Percentiles rank a stretch among this genome's conserved stretches.
These are phyloP conservation scores for Aspergillaceae sp. DNA, from an alignment of 2,329 filamentous ascomycete genomes.

Conservation along the genomic window DNA sequence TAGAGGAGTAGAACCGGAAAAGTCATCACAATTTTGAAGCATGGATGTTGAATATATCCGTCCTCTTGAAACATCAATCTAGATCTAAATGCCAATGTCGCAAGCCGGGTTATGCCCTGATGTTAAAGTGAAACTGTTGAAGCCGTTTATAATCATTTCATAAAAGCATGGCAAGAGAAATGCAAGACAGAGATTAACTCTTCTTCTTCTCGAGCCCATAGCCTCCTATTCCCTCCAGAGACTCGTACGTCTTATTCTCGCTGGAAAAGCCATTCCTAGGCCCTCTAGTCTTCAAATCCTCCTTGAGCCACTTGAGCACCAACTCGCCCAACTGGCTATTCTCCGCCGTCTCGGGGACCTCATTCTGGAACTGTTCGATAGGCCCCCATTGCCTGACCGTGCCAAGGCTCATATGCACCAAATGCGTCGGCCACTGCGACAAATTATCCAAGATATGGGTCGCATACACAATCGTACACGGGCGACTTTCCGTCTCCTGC, in stretches of 20 bases:
- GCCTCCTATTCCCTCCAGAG: constrained; percentile 51
- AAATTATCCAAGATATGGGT: constrained; percentile 96
- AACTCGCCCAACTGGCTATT: constrained; percentile 82
- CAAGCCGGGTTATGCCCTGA: constrained; percentile 15
- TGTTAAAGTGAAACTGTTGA: constrained; percentile 22
- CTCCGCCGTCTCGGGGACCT: constrained; percentile 48
- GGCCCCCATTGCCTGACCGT: constrained; percentile 77
- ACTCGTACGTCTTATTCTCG: constrained; percentile 46
- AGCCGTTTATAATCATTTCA: constrained; percentile 13
- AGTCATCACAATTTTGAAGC: constrained; percentile 2
- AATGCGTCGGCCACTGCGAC: constrained; percentile 86
- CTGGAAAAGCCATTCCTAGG: constrained; percentile 57
- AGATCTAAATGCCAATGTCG: constrained; percentile 10
- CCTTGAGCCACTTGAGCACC: constrained; percentile 76
- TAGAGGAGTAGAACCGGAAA: constrained; percentile 3
- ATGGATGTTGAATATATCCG: constrained; percentile 22
- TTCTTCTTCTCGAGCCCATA: constrained; percentile 50
- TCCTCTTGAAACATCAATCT: constrained; percentile 1
- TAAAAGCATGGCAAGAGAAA: constrained; percentile 5
- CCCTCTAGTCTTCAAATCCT: constrained; percentile 70
- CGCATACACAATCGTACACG: constrained; percentile 91
- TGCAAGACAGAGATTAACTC: constrained; percentile 2
- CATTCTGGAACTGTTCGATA: constrained; percentile 59
- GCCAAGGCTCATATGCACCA: constrained; percentile 92
- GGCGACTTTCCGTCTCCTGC: constrained; percentile 69